Evolutionary conservation across 495 filamentous ascomycete genomes (phyloP), one percentile per base, ranked within the genome.

Genomic region (Neurospora sp.): DNA sequence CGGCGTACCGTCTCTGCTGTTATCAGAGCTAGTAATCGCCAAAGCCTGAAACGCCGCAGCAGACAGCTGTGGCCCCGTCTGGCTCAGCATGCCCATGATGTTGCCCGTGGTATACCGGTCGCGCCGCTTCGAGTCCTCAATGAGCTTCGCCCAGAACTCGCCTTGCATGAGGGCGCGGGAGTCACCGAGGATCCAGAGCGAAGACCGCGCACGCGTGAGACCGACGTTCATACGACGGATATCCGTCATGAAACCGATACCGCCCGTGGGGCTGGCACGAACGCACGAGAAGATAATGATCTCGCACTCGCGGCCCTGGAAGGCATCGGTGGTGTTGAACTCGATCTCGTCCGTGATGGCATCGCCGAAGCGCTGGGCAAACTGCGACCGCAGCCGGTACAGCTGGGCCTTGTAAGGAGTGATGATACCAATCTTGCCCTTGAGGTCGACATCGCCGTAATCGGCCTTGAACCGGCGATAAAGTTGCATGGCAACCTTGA

Each of bases 211-310:
- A 86, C 96, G 90, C 9, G 96, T 99, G 60, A 99, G 85, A 84
- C 96, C 96, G 78, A 99, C 96, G 83, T 99, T 99, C 96, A 99
- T 99, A 89, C 96, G 96, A 71, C 96, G 90, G 79, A 99, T 97
- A 83, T 99, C 96, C 62, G 92, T 90, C 87, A 99, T 90, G 89
- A 99, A 99, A 86, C 96, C 96, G 78, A 99, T 97, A 77, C 96
- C 93, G 39, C 94, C 93, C 39, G 90, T 92, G 12, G 89, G 85
- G 18, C 93, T 95, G 40, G 96, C 94, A 82, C 96, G 90, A 40
- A 99, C 96, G 80, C 96, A 99, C 70, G 96, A 98, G 84, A 99
- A 99, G 73, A 99, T 98, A 79, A 99, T 98, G 75, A 99, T 90
- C 81, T 99, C 96, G 79, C 93, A 94, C 83, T 99, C 96, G 70